A percentile compares a stretch with the other conserved stretches of the same genome.
Conservation (phyloP, 306 rosid species). For the Casuarina equisetifolia region DNA sequence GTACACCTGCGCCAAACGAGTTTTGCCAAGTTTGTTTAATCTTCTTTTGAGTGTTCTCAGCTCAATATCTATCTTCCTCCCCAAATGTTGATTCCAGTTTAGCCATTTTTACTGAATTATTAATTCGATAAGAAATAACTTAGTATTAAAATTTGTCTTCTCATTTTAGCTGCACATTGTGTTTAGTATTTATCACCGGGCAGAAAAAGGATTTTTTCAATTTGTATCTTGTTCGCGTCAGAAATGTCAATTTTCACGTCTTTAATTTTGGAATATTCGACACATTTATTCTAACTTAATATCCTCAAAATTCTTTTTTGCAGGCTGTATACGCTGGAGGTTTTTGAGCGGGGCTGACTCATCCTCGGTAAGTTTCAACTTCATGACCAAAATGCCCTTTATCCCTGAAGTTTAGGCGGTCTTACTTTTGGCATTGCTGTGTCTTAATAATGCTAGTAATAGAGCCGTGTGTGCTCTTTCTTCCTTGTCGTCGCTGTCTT, state of each 20-base stretch:
- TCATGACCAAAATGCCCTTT: slow-evolving; percentile 32
- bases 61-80: too few species aligned
- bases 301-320: slow-evolving; percentile 22
- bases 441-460: too few species aligned
- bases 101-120: too few species aligned
- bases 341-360: slow-evolving; percentile 61
- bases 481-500: background rate
- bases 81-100: too few species aligned
- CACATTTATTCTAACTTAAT: background rate
- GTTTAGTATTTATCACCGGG: background rate
- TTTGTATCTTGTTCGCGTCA: background rate
- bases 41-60: too few species aligned
- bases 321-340: slow-evolving; percentile 80
- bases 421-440: too few species aligned
- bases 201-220: background rate
- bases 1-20: too few species aligned
- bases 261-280: background rate
- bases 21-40: too few species aligned
- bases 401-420: background rate
- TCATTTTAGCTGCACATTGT: too few species aligned
- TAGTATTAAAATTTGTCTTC: too few species aligned
- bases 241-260: background rate
- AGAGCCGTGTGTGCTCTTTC: background rate
- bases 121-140: too few species aligned
- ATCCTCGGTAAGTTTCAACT: slow-evolving; percentile 53